These are phyloP conservation scores for Leucocoprinus leucothites DNA, from an alignment of 768 basidiomycete species.

Conservation along the genomic window DNA sequence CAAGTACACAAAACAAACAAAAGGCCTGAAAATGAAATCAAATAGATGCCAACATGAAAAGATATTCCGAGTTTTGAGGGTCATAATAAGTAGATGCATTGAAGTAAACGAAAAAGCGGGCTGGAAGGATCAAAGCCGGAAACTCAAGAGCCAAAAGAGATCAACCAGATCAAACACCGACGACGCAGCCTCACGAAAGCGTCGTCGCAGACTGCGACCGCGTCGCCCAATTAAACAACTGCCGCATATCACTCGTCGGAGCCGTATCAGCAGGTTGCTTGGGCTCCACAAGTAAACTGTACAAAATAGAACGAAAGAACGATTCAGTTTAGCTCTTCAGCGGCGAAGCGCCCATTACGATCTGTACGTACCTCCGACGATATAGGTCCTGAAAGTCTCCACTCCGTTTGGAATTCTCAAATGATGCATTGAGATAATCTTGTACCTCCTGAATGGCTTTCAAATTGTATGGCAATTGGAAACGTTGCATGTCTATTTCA, in stretches of 20 bases:
- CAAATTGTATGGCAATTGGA: conserved; percentile 83
- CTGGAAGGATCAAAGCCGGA: no score
- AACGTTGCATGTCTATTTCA: conserved; percentile 80
- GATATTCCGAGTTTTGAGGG: no score
- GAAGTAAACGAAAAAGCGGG: neutral
- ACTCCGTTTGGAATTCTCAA: conserved; percentile 71
- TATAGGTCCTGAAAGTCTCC: conserved; percentile 87
- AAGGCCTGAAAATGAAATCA: neutral
- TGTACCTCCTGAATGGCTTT: conserved; percentile 91
- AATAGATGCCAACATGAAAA: no score
- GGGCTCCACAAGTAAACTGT: conserved; percentile 79
- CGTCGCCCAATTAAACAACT: conserved; percentile 77
- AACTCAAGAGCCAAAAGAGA: no score
- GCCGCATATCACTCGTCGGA: conserved; percentile 66
- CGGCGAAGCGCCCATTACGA: neutral
- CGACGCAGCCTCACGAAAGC: conserved; percentile 19
- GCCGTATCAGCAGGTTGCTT: conserved; percentile 73
- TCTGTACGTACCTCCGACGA: conserved; percentile 65
- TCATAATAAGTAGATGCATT: neutral
- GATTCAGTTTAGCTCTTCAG: conserved; percentile 8
- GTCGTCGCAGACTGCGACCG: conserved; percentile 45
- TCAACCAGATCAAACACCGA: neutral
- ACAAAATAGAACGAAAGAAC: conserved; percentile 2
- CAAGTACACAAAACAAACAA: neutral
- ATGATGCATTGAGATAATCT: conserved; percentile 67